Percentiles rank a stretch among this genome's conserved stretches.
Evolutionary conservation across 768 basidiomycete genomes (phyloP).

Genomic region (Rhodotorula diobovata): DNA sequence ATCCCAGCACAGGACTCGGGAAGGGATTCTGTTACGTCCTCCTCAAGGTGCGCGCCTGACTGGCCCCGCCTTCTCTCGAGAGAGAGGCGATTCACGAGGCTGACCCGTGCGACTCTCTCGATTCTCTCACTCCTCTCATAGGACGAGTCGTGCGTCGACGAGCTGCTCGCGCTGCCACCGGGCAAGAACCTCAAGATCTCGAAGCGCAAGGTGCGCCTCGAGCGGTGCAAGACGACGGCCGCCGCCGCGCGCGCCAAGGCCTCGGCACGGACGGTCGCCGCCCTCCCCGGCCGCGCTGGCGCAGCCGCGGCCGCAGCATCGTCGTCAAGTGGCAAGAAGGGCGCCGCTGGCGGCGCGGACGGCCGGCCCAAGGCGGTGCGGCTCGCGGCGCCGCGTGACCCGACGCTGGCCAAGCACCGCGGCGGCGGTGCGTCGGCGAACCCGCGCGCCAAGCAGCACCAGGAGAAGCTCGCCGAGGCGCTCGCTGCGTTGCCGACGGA

Average conservation of each 20-base stretch:
- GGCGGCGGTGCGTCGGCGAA: slow-evolving; percentile 17
- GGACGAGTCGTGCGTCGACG: slow-evolving; percentile 90
- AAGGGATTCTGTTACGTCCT: slow-evolving; percentile 94
- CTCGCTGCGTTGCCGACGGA: slow-evolving; percentile 74
- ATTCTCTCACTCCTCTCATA: slow-evolving; percentile 45
- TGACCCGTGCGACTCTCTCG: slow-evolving; percentile 3
- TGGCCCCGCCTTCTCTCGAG: not conserved
- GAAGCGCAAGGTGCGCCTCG: slow-evolving; percentile 83
- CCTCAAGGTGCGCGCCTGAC: slow-evolving; percentile 59
- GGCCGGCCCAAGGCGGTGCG: slow-evolving; percentile 15
- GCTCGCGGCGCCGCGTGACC: slow-evolving; percentile 37
- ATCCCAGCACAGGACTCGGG: slow-evolving; percentile 85
- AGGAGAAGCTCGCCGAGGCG: slow-evolving; percentile 73
- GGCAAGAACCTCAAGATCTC: slow-evolving; percentile 73
- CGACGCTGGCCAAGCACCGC: slow-evolving; percentile 25
- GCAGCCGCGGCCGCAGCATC: slow-evolving; percentile 16
- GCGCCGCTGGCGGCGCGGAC: not conserved
- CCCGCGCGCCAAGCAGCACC: slow-evolving; percentile 54
- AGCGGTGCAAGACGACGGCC: slow-evolving; percentile 75
- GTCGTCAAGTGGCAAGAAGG: not conserved
- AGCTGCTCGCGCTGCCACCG: slow-evolving; percentile 74
- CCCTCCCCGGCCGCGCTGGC: slow-evolving; percentile 42
- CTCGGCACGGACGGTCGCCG: slow-evolving; percentile 30
- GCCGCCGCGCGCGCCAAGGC: slow-evolving; percentile 42
- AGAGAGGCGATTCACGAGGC: no score